phyloP scores from a whole-genome alignment of 495 filamentous ascomycete species.

The Penicillium ucsense region DNA sequence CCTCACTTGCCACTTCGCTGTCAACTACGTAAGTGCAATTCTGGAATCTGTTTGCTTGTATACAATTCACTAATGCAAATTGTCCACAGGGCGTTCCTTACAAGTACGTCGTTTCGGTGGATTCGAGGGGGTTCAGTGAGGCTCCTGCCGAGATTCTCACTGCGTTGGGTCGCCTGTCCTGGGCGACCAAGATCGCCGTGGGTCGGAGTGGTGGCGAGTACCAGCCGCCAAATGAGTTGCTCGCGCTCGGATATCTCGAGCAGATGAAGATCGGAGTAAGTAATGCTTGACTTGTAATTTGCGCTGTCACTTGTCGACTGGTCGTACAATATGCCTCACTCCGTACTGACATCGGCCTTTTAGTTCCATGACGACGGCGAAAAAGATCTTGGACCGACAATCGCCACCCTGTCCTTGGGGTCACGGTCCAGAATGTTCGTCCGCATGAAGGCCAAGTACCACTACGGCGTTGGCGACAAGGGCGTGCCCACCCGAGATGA shows the following conservation, averaged over 20 bases:
- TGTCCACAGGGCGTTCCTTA: conserved; percentile 61
- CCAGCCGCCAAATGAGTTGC: conserved; percentile 54
- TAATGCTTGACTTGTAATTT: not conserved
- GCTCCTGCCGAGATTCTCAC: conserved; percentile 48
- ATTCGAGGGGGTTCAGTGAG: conserved; percentile 51
- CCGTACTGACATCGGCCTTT: not conserved
- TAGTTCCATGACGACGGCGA: conserved; percentile 88
- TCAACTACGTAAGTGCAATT: conserved; percentile 53
- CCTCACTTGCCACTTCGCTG: conserved; percentile 56
- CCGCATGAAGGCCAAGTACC: conserved; percentile 54
- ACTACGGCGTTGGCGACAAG: conserved; percentile 27
- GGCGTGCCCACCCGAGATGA: conserved; percentile 12
- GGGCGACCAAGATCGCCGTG: conserved; percentile 47
- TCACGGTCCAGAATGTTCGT: conserved; percentile 57
- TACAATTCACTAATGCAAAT: too few relatives aligned
- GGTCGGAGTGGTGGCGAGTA: conserved; percentile 6
- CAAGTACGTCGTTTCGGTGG: conserved; percentile 64
- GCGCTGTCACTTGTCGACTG: not conserved
- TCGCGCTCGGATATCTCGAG: conserved; percentile 69
- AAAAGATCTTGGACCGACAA: conserved; percentile 58
- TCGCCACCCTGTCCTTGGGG: conserved; percentile 69
- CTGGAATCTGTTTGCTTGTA: too few relatives aligned
- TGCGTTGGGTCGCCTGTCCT: conserved; percentile 52
- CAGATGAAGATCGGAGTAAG: conserved; percentile 57
- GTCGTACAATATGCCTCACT: too few relatives aligned